Evolutionary conservation across 257 asterid genomes (phyloP).

Genomic region (Solanum chiquidenum): DNA sequence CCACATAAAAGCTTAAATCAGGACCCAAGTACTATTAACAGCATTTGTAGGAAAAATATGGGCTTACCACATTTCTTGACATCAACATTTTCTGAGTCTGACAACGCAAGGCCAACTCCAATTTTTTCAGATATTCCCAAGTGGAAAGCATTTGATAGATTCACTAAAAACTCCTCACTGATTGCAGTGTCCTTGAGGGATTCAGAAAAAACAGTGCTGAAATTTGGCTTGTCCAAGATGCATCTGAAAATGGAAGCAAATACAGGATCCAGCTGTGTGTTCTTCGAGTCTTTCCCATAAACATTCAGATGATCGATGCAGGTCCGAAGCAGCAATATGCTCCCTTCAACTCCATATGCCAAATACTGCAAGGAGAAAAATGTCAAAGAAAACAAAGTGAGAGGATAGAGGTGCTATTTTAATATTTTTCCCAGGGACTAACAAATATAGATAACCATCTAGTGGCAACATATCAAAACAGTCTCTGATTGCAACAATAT

Average conservation of each 20-base stretch:
- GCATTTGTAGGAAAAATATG: constrained; percentile 1
- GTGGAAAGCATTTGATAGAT: constrained; percentile 49
- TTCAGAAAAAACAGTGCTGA: constrained; percentile 61
- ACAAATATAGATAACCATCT: neutral
- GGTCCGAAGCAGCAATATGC: constrained; percentile 60
- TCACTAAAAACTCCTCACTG: constrained; percentile 61
- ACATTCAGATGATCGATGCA: constrained; percentile 58
- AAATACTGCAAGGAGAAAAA: constrained; percentile 34
- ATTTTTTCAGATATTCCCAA: constrained; percentile 63
- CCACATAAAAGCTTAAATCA: neutral
- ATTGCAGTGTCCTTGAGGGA: constrained; percentile 42
- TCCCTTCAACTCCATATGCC: constrained; percentile 59
- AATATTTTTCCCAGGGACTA: neutral
- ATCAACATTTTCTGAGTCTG: constrained; percentile 59
- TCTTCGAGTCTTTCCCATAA: constrained; percentile 52
- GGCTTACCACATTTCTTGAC: constrained; percentile 72
- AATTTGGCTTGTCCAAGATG: constrained; percentile 70
- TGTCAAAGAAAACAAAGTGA: neutral
- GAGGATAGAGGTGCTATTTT: neutral
- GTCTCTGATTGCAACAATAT: neutral
- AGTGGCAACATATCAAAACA: neutral
- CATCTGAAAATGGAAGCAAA: constrained; percentile 57
- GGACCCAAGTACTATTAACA: neutral
- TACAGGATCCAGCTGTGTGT: constrained; percentile 45
- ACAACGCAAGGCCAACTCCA: constrained; percentile 80